These are phyloP conservation scores for Geotrichum reessii DNA, from an alignment of 1,139 yeast species.

Conservation along the genomic window DNA sequence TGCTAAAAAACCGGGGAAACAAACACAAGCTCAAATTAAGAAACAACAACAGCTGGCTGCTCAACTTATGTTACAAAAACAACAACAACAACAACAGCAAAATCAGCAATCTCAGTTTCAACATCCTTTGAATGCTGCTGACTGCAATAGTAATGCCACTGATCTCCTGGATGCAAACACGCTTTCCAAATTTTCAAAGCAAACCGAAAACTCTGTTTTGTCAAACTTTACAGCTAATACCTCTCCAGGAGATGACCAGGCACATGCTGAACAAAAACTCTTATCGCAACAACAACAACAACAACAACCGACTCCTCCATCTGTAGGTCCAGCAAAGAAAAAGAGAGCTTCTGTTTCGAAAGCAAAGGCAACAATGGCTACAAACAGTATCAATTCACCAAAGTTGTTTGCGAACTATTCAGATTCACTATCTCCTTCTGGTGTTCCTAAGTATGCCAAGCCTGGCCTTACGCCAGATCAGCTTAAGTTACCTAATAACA, in stretches of 20 bases:
- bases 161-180: background rate
- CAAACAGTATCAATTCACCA: background rate
- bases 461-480: slow-evolving; percentile 30
- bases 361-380: slow-evolving; percentile 19
- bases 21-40: slow-evolving; percentile 6
- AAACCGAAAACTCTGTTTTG: background rate
- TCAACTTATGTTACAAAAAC: slow-evolving; percentile 1
- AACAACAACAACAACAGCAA: slow-evolving; percentile 15
- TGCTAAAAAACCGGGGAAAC: background rate
- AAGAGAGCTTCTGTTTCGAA: slow-evolving; percentile 24
- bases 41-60: slow-evolving; percentile 12
- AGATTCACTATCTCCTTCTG: slow-evolving; percentile 19
- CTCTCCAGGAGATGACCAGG: background rate
- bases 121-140: background rate
- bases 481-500: slow-evolving; percentile 27
- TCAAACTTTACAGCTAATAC: background rate
- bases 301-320: slow-evolving; percentile 14
- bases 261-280: slow-evolving; percentile 1
- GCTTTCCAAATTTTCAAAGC: background rate
- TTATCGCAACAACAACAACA: too few species aligned
- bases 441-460: slow-evolving; percentile 22
- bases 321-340: slow-evolving; percentile 15
- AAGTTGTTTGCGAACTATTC: background rate
- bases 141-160: background rate
- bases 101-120: background rate